A percentile compares a stretch with the other conserved stretches of the same genome.
These are phyloP conservation scores for Cadophora gregata DNA, from an alignment of 2,329 filamentous ascomycete species.

Conservation along the genomic window DNA sequence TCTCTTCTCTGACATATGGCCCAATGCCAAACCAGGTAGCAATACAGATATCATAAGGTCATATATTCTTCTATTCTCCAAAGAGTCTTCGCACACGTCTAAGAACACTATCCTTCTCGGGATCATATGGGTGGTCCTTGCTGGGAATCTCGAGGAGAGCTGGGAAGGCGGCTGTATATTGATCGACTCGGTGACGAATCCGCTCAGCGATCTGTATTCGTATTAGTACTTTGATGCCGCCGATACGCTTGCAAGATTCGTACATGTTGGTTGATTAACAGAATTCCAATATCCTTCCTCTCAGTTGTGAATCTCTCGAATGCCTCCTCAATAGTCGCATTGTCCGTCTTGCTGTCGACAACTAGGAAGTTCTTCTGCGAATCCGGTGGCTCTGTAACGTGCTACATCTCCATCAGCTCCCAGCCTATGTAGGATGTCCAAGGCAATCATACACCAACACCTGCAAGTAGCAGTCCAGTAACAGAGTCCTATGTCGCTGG, in stretches of 20 bases:
- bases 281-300: slow-evolving; percentile 94
- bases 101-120: slow-evolving; percentile 97
- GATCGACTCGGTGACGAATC: slow-evolving; percentile 90
- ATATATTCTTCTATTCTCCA: slow-evolving; percentile 61
- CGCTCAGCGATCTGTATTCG: slow-evolving; percentile 80
- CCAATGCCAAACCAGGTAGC: background rate
- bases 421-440: slow-evolving; percentile 61
- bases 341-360: slow-evolving; percentile 93
- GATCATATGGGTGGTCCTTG: slow-evolving; percentile 98
- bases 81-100: slow-evolving; percentile 80
- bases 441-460: slow-evolving; percentile 76
- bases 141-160: slow-evolving; percentile 95
- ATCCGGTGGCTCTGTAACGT: slow-evolving; percentile 87
- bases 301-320: slow-evolving; percentile 89
- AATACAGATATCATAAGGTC: slow-evolving; percentile 4
- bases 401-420: slow-evolving; percentile 57
- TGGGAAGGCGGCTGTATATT: slow-evolving; percentile 94
- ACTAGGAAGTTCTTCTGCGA: slow-evolving; percentile 98
- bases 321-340: slow-evolving; percentile 81
- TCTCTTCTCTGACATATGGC: slow-evolving; percentile 5
- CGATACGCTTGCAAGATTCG: slow-evolving; percentile 32
- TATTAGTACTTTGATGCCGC: slow-evolving; percentile 19
- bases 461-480: slow-evolving; percentile 91
- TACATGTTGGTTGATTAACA: slow-evolving; percentile 98
- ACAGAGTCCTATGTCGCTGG: slow-evolving; percentile 77